phyloP scores from a whole-genome alignment of 225 moss, liverwort and hornwort species.

The Marchantia polymorpha region DNA sequence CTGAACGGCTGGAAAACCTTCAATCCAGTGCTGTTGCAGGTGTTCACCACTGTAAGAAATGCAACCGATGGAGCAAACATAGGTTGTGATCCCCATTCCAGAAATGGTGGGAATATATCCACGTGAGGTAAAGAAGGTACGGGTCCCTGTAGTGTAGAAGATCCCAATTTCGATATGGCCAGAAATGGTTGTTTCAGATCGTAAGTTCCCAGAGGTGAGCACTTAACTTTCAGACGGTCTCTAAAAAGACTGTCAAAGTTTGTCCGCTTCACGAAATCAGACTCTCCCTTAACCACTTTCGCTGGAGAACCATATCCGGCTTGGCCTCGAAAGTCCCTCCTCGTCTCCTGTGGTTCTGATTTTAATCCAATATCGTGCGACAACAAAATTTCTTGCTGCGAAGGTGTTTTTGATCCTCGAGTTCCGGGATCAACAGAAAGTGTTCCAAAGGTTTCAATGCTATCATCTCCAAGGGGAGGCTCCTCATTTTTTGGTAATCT shows the following conservation, averaged over 20 bases:
- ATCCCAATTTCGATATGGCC: constrained; percentile 30
- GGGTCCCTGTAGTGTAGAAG: constrained; percentile 30
- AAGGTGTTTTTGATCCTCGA: constrained; percentile 12
- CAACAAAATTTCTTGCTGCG: constrained; percentile 10
- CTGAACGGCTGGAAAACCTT: constrained; percentile 63
- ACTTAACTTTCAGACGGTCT: constrained; percentile 43
- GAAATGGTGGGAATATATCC: constrained; percentile 48
- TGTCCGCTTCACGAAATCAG: constrained; percentile 26
- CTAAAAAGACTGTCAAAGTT: constrained; percentile 32
- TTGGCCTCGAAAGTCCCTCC: not conserved
- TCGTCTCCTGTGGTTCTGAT: constrained; percentile 8
- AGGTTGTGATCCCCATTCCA: constrained; percentile 71
- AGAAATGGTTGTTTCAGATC: constrained; percentile 44
- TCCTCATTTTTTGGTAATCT: constrained; percentile 40
- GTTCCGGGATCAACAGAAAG: constrained; percentile 12
- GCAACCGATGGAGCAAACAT: constrained; percentile 51
- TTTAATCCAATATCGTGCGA: constrained; percentile 1
- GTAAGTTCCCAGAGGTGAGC: constrained; percentile 38
- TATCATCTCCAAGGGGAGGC: constrained; percentile 28
- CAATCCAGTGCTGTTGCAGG: constrained; percentile 68
- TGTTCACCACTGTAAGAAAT: constrained; percentile 73
- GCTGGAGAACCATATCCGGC: constrained; percentile 10
- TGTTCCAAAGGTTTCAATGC: constrained; percentile 16
- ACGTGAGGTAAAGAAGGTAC: constrained; percentile 45
- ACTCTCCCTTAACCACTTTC: constrained; percentile 17